Base-by-base conservation (phyloP, 2,329 filamentous ascomycete genomes). In the Fusarium fracticaudum region DNA sequence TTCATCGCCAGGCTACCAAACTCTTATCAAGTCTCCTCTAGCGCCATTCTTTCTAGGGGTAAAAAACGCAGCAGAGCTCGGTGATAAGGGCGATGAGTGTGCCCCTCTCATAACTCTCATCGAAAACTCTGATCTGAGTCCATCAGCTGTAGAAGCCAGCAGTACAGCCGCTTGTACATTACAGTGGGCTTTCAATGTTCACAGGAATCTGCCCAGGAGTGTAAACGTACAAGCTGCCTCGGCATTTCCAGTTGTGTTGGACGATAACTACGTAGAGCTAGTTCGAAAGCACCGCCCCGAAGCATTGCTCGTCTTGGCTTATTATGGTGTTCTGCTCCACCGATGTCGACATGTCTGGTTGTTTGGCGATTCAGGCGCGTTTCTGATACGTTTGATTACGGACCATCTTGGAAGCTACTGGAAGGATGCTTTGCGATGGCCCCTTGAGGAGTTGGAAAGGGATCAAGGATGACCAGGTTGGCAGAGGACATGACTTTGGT, bases 251-350 rank as follows among this genome's bases (percentile, higher is more conserved):
- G 79, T 82, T 6, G 66, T 79, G 24, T 73, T 84, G 6, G 74
- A 79, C 8, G 69, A 74, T 7, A 80, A 80, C 22, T 85, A 81
- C 54, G 75, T 83, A 45, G 79, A 83, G 13, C 75, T 81, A 24
- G 73, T 85, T 37, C 77, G 79, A 22, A 79, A 80, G 35, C 75
- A 80, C n/a, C 78, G 80, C 2, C 83, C 84, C 1, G 84, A 85
- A 54, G 84, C 84, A 13, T 78, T 89, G 31, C 79, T 87, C 17
- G 82, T 88, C 12, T 77, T 89, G 29, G 86, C 85, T 11, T 84
- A 88, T 72, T 88, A 87, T 66, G 86, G 86, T 17, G 82, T 87
- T 8, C 73, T 88, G 47, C 78, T 88, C n/a, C 84, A 87, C 67
- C 80, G 80, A 20, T 83, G 81, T 45, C 78, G 82, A 14, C 67